phyloP scores from a whole-genome alignment of 1,139 yeast species.

The Pichia cactophila region DNA sequence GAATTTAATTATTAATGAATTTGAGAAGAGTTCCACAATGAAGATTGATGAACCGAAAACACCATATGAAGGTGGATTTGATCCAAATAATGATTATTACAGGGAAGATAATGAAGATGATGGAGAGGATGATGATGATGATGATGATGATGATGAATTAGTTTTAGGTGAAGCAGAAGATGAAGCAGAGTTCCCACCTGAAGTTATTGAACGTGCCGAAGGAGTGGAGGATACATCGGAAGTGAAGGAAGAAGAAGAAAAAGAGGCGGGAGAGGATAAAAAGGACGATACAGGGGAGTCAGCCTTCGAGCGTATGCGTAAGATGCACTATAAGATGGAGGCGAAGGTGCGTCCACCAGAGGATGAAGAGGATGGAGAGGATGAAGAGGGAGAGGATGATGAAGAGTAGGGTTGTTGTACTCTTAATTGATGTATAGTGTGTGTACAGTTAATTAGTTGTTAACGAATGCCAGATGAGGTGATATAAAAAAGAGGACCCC shows the following conservation, averaged over 20 bases:
- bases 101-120: constrained; percentile 63
- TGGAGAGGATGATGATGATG: constrained; percentile 25
- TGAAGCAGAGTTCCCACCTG: constrained; percentile 15
- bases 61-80: constrained; percentile 90
- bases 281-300: not conserved
- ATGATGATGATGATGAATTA: not conserved
- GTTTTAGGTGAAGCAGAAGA: constrained; percentile 13
- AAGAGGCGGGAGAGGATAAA: constrained; percentile 20
- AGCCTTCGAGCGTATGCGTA: not conserved
- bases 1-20: constrained; percentile 58
- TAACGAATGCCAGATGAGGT: too few species aligned
- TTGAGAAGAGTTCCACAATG: constrained; percentile 67
- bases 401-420: too few species aligned
- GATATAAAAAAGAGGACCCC: too few species aligned
- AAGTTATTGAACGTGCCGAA: constrained; percentile 29
- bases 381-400: not conserved
- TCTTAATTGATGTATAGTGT: too few species aligned
- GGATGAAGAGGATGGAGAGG: not conserved
- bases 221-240: constrained; percentile 38
- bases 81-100: constrained; percentile 79
- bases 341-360: not conserved
- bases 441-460: too few species aligned
- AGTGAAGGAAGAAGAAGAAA: constrained; percentile 36
- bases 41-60: constrained; percentile 95
- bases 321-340: constrained; percentile 1